Base-by-base conservation (phyloP, 768 basidiomycete species). In the Russula sp. region DNA sequence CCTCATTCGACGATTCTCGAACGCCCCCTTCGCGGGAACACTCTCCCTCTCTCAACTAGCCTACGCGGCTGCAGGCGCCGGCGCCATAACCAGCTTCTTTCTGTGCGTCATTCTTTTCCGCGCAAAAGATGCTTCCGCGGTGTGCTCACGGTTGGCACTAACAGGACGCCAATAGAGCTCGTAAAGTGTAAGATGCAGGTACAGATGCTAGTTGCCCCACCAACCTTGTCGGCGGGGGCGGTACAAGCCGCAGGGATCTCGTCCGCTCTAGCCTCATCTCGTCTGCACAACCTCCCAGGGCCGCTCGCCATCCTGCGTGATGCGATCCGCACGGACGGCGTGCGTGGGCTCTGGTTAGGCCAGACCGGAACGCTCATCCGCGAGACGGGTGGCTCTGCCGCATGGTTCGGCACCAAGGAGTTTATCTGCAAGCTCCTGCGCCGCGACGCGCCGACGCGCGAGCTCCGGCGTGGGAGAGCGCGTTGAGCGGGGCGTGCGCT, bases 111-210 rank as follows among this genome's bases (percentile, higher is more conserved):
- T 13, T 16, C 46, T 44, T 9, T 22, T n/a, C 54, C 9, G 5
- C 42, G 28, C 5, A 24, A 24, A 7, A 6, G 18, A 11, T 18
- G 30, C 57, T 13, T 24, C 26, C 54, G 34, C 20, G 51, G 40
- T 59, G 14, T 42, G 7, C 60, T 64, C 22, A 59, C 55, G 22
- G 66, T 52, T 7, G 14, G 14, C 7, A 36, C 46, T 53, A 28
- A 36, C 70, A 93, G 92, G 32, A 97, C 94, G 0, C 95, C 95
- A 1, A 88, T 98, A 62, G 95, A 97, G 71, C 87, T 97, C 55
- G 84, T 98, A 63, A 97, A 98, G 76, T 97, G 94, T 78, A 92
- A 93, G 75, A 96, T 98, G 94, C 95, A 97, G 74, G 95, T 97
- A 2, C 94, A 96, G 72, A 88, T 92, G 84, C 84, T 96, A 24